These are phyloP conservation scores for Bruguiera gymnorhiza DNA, from an alignment of 345 rosid genomes.

Conservation along the genomic window DNA sequence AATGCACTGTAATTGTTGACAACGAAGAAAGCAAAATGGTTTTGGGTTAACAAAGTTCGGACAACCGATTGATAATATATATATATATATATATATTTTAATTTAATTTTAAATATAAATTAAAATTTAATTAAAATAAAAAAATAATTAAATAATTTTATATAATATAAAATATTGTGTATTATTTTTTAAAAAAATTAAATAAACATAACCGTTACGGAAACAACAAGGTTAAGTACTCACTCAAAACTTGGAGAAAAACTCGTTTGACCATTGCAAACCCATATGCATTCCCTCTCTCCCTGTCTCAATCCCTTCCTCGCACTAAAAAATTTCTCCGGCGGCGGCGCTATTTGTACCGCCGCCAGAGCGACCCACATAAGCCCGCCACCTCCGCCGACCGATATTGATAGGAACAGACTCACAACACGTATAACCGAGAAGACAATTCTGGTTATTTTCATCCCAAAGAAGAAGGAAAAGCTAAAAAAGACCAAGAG, in stretches of 20 bases:
- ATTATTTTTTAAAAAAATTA: no score
- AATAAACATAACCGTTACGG: background rate
- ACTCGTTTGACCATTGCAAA: slow-evolving; percentile 11
- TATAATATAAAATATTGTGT: no score
- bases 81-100: slow-evolving; percentile 10
- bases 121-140: no score
- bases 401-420: background rate
- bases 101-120: no score
- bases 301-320: background rate
- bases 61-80: no score
- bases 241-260: slow-evolving; percentile 8
- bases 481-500: background rate
- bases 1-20: no score
- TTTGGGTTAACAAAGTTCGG: no score
- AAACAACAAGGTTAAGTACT: background rate
- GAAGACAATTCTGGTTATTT: background rate
- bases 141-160: no score
- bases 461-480: background rate
- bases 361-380: background rate
- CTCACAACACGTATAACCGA: background rate
- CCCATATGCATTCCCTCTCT: background rate
- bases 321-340: background rate
- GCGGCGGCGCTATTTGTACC: slow-evolving; percentile 1
- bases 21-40: no score
- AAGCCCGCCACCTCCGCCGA: background rate